phyloP scores from a whole-genome alignment of 2,329 filamentous ascomycete species.

The Dryadomyces quercivorus region DNA sequence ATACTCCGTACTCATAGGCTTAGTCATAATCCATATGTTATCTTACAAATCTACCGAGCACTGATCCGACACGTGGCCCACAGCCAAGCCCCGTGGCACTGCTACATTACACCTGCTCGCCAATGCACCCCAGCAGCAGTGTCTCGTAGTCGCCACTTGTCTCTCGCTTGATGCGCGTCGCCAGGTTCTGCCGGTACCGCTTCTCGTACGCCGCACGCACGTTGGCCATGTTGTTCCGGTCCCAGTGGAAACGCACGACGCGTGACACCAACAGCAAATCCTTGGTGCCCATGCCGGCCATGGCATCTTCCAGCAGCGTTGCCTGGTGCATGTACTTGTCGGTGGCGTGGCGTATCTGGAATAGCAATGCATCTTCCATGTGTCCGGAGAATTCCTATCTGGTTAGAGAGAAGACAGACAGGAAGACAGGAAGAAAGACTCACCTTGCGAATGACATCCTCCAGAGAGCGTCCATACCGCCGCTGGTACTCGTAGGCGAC shows the following conservation, averaged over 20 bases:
- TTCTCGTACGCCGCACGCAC: slow-evolving; percentile 69
- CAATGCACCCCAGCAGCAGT: slow-evolving; percentile 59
- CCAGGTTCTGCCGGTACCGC: slow-evolving; percentile 55
- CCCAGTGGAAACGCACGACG: slow-evolving; percentile 77
- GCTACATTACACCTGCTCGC: slow-evolving; percentile 22
- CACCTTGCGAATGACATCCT: slow-evolving; percentile 60
- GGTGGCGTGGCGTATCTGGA: slow-evolving; percentile 62
- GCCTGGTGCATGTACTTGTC: slow-evolving; percentile 83
- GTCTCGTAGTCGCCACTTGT: slow-evolving; percentile 74
- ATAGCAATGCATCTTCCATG: slow-evolving; percentile 75
- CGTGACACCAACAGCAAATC: slow-evolving; percentile 66
- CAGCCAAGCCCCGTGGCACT: no score
- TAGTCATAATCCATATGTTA: no score
- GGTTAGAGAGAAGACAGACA: slow-evolving; percentile 2
- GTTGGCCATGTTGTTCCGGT: slow-evolving; percentile 58
- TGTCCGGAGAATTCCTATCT: slow-evolving; percentile 72
- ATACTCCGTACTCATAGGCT: no score
- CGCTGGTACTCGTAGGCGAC: slow-evolving; percentile 64
- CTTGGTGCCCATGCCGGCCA: slow-evolving; percentile 80
- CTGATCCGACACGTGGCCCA: no score
- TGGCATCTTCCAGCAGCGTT: slow-evolving; percentile 67
- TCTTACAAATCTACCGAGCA: no score
- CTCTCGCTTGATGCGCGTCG: slow-evolving; percentile 63
- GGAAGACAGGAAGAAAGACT: slow-evolving; percentile 13
- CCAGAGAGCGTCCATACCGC: slow-evolving; percentile 58